Percentiles rank a stretch among this genome's conserved stretches.
These are phyloP conservation scores for Solioccasus polychromus DNA, from an alignment of 768 basidiomycete genomes.

Conservation along the genomic window DNA sequence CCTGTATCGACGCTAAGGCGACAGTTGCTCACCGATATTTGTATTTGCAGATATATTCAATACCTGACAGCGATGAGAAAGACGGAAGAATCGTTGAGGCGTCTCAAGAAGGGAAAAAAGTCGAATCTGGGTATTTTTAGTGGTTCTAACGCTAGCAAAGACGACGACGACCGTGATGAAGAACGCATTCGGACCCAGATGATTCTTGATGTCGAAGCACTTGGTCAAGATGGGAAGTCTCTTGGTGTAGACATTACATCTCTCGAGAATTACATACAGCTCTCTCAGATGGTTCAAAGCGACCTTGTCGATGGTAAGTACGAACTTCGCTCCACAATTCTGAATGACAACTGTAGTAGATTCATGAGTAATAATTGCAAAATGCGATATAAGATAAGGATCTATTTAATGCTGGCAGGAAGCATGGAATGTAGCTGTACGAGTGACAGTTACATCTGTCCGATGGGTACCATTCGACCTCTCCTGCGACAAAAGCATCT, in stretches of 20 bases:
- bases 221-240: conserved; percentile 71
- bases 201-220: conserved; percentile 81
- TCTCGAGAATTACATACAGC: conserved; percentile 49
- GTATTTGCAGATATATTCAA: conserved; percentile 60
- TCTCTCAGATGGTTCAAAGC: conserved; percentile 60
- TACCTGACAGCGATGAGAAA: conserved; percentile 85
- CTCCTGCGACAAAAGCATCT: conserved; percentile 37
- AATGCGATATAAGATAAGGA: conserved; percentile 4
- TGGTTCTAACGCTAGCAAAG: conserved; percentile 40
- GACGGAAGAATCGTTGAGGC: conserved; percentile 84
- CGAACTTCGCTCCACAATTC: background rate
- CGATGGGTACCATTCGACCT: conserved; percentile 12
- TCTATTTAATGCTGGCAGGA: conserved; percentile 33
- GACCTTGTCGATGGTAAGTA: conserved; percentile 34
- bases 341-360: conserved; percentile 10
- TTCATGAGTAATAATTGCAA: conserved; percentile 3
- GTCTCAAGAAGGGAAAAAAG: conserved; percentile 86
- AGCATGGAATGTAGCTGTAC: conserved; percentile 60
- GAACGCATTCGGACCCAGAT: conserved; percentile 82
- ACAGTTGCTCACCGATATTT: background rate
- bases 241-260: conserved; percentile 62
- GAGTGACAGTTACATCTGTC: conserved; percentile 45
- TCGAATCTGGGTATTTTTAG: conserved; percentile 79
- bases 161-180: conserved; percentile 78
- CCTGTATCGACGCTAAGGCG: background rate